Conservation (phyloP, 1,284 basidiomycete genomes). For the Marasmius sp. region DNA sequence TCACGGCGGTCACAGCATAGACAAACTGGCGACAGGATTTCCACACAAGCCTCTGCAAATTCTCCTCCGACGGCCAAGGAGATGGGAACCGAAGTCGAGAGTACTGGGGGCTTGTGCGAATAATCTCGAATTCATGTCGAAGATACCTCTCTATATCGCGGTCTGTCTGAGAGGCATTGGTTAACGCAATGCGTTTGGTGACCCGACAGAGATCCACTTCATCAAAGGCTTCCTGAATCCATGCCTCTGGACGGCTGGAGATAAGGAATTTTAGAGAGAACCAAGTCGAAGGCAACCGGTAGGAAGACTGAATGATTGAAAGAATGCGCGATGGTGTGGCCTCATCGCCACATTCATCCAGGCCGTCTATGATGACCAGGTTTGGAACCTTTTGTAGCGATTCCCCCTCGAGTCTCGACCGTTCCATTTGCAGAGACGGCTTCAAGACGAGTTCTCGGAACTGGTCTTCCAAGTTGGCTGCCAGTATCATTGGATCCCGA, state of each 20-base stretch:
- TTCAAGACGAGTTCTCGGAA: slow-evolving; percentile 1
- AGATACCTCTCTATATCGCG: background rate
- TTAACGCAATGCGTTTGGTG: background rate
- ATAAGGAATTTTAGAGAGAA: slow-evolving; percentile 11
- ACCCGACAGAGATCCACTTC: background rate
- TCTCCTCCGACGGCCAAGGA: slow-evolving; percentile 18
- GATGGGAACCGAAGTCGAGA: background rate
- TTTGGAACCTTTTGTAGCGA: background rate
- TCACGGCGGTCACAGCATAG: slow-evolving; percentile 26
- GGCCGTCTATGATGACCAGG: background rate
- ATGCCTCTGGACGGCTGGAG: slow-evolving; percentile 21
- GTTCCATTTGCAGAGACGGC: background rate
- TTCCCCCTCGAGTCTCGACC: too few species aligned
- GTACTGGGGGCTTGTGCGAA: background rate
- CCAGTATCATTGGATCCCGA: background rate
- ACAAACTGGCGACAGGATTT: slow-evolving; percentile 23
- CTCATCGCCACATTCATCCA: too few species aligned
- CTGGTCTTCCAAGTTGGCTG: background rate
- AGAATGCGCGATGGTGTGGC: background rate
- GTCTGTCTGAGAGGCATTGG: background rate
- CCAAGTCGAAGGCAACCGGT: slow-evolving; percentile 11
- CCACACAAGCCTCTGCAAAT: slow-evolving; percentile 19
- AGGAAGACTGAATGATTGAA: background rate
- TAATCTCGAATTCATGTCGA: background rate
- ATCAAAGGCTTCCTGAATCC: slow-evolving; percentile 20